Base-by-base conservation (phyloP, 129 eudicot species). In the Ambrosia artemisiifolia region DNA sequence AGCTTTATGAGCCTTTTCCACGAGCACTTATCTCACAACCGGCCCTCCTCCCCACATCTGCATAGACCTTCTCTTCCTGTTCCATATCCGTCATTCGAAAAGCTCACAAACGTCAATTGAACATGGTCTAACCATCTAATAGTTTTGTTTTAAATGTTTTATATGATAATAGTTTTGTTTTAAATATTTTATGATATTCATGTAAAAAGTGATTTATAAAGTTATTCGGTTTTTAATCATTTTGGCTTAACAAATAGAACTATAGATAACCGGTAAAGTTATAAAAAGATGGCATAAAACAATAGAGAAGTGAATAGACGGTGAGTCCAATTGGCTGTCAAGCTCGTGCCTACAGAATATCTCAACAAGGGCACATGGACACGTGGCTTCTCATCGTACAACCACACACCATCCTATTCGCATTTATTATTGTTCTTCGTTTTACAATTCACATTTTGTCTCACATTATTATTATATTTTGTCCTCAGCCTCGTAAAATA, bases 301-400 rank as follows among this genome's bases (percentile, higher is more conserved):
- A 40, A 16, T 0, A 47, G 40, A 67, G 14, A 48, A 30, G 8
- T 6, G 57, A 68, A 48, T 50, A 69, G 76, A 28, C 46, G 76
- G 56, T 72, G 74, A 30, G 60, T 42, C 16, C 17, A 55, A 55
- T 24, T 24, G 80, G 80, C 80, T 76, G 80, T 61, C 80, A 76
- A 67, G 69, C 74, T 76, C 69, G 80, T 76, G 80, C n/a, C 50
- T 57, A 34, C 30, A 9, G 75, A 76, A 76, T 76, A 67, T 59
- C 74, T 9, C 19, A 35, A 63, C 69, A 63, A 63, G 4, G 36
- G 68, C 68, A 63, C 68, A 38, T 63, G 69, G 48, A 63, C 69
- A 63, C 69, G 69, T 72, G 77, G 70, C 49, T 18, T 46, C 50
- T 40, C 56, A 60, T 63, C 70, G 6, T 59, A 8, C 56, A 32